Conservation (phyloP, 345 rosid species). For the Psidium friedrichsthalianum region DNA sequence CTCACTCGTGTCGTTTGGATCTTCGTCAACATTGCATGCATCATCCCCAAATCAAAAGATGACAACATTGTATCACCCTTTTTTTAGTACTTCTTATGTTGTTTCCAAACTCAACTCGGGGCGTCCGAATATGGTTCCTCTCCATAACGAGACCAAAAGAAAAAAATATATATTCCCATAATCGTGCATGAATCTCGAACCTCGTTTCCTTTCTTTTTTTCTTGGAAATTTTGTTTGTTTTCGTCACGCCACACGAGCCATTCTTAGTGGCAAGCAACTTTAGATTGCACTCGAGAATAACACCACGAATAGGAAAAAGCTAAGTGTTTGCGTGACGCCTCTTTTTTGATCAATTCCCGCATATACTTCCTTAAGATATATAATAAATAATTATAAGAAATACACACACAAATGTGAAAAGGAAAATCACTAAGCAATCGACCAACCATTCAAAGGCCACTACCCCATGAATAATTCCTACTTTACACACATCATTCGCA, state of each 20-base stretch:
- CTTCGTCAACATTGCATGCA: neutral
- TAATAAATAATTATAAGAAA: neutral
- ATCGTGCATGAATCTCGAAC: neutral
- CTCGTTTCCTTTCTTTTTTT: neutral
- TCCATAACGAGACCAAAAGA: neutral
- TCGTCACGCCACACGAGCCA: constrained; percentile 14
- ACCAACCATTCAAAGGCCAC: constrained; percentile 20
- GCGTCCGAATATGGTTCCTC: neutral
- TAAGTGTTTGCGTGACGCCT: constrained; percentile 33
- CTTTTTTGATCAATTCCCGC: neutral
- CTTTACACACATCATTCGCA: constrained; percentile 12
- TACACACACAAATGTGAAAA: constrained; percentile 13
- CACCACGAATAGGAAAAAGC: constrained; percentile 3
- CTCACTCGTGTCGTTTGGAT: neutral
- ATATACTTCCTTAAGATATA: too few species aligned
- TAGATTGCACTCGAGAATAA: constrained; percentile 25
- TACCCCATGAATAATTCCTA: constrained; percentile 1
- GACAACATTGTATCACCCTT: neutral
- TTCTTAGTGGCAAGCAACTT: constrained; percentile 36
- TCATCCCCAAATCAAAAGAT: neutral
- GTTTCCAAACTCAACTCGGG: neutral
- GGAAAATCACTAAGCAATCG: constrained; percentile 23
- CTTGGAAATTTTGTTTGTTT: too few species aligned
- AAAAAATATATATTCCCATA: neutral
- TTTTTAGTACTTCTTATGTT: neutral